Evolutionary conservation across 768 basidiomycete genomes (phyloP).

Genomic region (Macrolepiota dolichaula): DNA sequence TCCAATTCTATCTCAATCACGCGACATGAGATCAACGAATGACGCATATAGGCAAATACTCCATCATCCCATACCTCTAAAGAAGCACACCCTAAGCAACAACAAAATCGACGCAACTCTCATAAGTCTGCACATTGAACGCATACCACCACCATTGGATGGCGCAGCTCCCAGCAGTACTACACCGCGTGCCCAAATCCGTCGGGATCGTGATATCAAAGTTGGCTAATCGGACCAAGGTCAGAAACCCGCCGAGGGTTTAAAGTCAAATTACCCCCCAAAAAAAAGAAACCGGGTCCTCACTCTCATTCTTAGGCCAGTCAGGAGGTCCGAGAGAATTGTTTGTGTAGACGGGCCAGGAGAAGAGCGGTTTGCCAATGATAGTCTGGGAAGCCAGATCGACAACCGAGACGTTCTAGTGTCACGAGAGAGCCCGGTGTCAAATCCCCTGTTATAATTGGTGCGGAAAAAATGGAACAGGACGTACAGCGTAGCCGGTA

Average conservation of each 20-base stretch:
- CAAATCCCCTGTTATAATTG: too few species aligned
- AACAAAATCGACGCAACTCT: slow-evolving; percentile 32
- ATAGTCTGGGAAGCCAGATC: slow-evolving; percentile 25
- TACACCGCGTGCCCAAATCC: slow-evolving; percentile 26
- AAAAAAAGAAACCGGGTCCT: slow-evolving; percentile 4
- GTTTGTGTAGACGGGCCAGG: slow-evolving; percentile 32
- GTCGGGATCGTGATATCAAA: slow-evolving; percentile 24
- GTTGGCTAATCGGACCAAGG: slow-evolving; percentile 18
- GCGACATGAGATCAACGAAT: not conserved
- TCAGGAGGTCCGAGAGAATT: slow-evolving; percentile 24
- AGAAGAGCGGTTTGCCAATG: slow-evolving; percentile 26
- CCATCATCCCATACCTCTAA: not conserved
- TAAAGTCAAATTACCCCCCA: too few species aligned
- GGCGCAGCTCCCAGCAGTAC: slow-evolving; percentile 27
- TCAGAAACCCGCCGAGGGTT: not conserved
- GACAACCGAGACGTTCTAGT: slow-evolving; percentile 30
- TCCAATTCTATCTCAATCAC: too few species aligned
- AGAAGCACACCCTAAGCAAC: slow-evolving; percentile 1
- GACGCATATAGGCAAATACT: not conserved
- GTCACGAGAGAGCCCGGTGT: too few species aligned
- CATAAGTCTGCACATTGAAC: slow-evolving; percentile 28
- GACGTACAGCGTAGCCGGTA: slow-evolving; percentile 31
- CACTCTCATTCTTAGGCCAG: slow-evolving; percentile 33
- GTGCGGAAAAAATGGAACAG: too few species aligned
- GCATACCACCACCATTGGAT: slow-evolving; percentile 37